Percentiles rank a stretch among this genome's conserved stretches.
phyloP scores from a whole-genome alignment of 2,329 filamentous ascomycete species.

The Dactylonectria macrodidyma region DNA sequence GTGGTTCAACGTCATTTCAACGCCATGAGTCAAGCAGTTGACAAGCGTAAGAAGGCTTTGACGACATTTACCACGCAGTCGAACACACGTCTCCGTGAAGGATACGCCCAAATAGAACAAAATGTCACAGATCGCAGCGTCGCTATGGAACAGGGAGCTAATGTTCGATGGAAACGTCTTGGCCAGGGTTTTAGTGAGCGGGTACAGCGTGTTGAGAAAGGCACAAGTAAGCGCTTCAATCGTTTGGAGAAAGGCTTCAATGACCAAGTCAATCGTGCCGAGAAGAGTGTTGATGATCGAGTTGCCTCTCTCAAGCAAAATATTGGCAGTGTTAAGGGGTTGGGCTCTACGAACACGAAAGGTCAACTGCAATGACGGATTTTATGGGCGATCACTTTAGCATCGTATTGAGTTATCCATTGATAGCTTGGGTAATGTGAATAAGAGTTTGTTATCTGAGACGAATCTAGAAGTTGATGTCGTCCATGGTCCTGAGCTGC shows the following conservation, averaged over 20 bases:
- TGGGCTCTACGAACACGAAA: neutral
- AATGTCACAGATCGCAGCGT: constrained; percentile 17
- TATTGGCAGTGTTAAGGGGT: neutral
- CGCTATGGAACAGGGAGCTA: constrained; percentile 26
- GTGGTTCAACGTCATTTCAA: constrained; percentile 23
- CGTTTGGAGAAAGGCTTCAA: constrained; percentile 10
- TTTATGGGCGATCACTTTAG: neutral
- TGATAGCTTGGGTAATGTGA: no score
- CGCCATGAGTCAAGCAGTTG: constrained; percentile 33
- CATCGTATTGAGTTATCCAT: neutral
- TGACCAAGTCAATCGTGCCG: constrained; percentile 3
- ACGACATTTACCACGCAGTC: constrained; percentile 26
- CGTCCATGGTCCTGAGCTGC: no score
- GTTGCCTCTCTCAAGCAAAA: constrained; percentile 5
- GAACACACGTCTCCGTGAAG: constrained; percentile 24
- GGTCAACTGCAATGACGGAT: neutral
- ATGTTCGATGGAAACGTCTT: constrained; percentile 13
- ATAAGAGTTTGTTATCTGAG: no score
- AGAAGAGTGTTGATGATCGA: neutral
- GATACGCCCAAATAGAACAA: constrained; percentile 22
- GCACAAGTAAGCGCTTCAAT: neutral
- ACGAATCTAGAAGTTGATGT: no score
- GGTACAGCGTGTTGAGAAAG: neutral
- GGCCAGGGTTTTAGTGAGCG: constrained; percentile 16
- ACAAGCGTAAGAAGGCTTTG: constrained; percentile 39